These are phyloP conservation scores for Mycosphaerella sp. DNA, from an alignment of 2,329 filamentous ascomycete genomes.

Conservation along the genomic window DNA sequence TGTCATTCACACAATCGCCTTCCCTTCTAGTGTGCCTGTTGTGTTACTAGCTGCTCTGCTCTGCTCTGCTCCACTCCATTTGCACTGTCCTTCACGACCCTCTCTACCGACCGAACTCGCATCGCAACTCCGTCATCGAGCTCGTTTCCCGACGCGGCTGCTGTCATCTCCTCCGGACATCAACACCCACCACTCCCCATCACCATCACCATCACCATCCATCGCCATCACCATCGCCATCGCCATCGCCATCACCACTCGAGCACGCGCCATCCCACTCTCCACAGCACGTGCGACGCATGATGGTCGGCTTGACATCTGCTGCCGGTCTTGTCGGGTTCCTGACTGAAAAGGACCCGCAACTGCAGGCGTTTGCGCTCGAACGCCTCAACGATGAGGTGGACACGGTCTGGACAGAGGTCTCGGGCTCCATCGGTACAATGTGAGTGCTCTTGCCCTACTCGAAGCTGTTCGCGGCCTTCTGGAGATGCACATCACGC, in stretches of 20 bases:
- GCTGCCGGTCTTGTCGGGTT: conserved; percentile 93
- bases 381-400: conserved; percentile 95
- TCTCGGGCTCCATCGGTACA: conserved; percentile 82
- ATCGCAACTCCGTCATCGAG: conserved; percentile 1
- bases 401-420: conserved; percentile 95
- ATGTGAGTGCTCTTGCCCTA: conserved; percentile 59
- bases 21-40: too few relatives aligned
- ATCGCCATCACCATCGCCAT: not conserved
- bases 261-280: not conserved
- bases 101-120: not conserved
- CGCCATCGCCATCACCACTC: not conserved
- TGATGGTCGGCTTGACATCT: conserved; percentile 88
- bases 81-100: conserved; percentile 4
- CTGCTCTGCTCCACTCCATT: not conserved
- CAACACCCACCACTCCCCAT: too few relatives aligned
- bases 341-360: conserved; percentile 86
- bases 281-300: conserved; percentile 5
- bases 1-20: too few relatives aligned
- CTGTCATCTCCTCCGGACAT: not conserved
- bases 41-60: too few relatives aligned
- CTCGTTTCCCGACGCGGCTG: conserved; percentile 3
- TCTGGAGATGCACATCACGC: not conserved
- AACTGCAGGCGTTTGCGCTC: conserved; percentile 90
- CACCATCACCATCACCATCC: not conserved
- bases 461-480: not conserved